Percentiles rank a stretch among this genome's conserved stretches.
Evolutionary conservation across 441 rosid species (phyloP).

Genomic region (Syzygium syzygioides): DNA sequence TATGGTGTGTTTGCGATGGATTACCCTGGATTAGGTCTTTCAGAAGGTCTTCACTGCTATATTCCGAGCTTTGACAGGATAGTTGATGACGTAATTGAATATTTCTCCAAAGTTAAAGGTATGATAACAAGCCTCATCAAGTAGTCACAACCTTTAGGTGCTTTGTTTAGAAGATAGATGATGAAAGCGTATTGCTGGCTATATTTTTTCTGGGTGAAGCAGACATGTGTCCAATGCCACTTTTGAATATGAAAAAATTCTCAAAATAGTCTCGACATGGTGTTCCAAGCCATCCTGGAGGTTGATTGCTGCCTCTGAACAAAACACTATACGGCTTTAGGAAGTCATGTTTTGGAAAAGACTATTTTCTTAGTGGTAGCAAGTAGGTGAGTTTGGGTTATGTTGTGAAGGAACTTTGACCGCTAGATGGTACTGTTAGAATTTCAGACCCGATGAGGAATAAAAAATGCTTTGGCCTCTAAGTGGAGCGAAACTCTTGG

Average conservation of each 20-base stretch:
- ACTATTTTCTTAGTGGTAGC: not conserved
- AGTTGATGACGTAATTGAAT: slow-evolving; percentile 55
- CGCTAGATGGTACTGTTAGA: not conserved
- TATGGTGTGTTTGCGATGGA: slow-evolving; percentile 92
- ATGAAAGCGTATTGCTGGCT: not conserved
- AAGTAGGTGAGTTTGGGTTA: not conserved
- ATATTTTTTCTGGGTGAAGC: not conserved
- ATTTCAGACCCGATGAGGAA: not conserved
- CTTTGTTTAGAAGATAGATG: not conserved
- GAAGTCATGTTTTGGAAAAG: not conserved
- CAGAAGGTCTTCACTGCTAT: slow-evolving; percentile 34
- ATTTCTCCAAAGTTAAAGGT: slow-evolving; percentile 14
- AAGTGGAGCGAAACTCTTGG: not conserved
- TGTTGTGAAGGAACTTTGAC: not conserved
- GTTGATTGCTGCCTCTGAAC: not conserved
- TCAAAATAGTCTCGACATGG: not conserved
- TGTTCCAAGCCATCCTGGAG: not conserved
- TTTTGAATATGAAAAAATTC: not conserved
- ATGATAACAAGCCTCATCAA: not conserved
- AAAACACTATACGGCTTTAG: not conserved
- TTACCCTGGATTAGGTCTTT: slow-evolving; percentile 91
- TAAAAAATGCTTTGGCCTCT: not conserved
- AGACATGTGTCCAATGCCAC: not conserved
- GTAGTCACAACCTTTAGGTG: not conserved
- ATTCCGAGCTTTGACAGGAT: slow-evolving; percentile 24